These are phyloP conservation scores for Phoenix roebelenii DNA, from an alignment of 176 grass and related monocot species.

Conservation along the genomic window DNA sequence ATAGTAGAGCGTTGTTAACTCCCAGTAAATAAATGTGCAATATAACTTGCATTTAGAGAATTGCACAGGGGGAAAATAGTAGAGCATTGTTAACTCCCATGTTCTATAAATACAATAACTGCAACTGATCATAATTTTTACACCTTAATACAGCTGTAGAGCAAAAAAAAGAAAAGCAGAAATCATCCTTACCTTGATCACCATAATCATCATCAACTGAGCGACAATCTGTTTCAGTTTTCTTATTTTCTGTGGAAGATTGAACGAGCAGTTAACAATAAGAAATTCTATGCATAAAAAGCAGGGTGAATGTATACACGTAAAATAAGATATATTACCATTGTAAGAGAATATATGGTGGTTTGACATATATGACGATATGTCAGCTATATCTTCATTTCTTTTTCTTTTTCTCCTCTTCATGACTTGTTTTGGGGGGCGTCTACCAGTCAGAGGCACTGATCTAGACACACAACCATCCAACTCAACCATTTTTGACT, in stretches of 20 bases:
- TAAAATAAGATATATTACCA: conserved; percentile 44
- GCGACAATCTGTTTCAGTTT: conserved; percentile 55
- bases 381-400: conserved; percentile 45
- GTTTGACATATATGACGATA: conserved; percentile 57
- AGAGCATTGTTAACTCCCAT: no score
- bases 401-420: conserved; percentile 71
- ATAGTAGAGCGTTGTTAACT: no score
- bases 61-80: no score
- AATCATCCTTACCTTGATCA: conserved; percentile 43
- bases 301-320: no score
- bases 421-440: conserved; percentile 56
- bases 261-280: neutral
- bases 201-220: conserved; percentile 56
- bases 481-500: conserved; percentile 2
- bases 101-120: no score
- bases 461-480: conserved; percentile 38
- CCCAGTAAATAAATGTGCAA: no score
- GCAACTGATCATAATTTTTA: no score
- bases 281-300: no score
- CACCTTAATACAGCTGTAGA: no score
- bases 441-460: conserved; percentile 58
- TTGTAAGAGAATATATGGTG: conserved; percentile 76
- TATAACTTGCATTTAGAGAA: no score
- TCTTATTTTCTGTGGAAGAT: conserved; percentile 46
- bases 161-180: neutral